Evolutionary conservation across 2,329 filamentous ascomycete genomes (phyloP).

Genomic region (Penicillium sp.): DNA sequence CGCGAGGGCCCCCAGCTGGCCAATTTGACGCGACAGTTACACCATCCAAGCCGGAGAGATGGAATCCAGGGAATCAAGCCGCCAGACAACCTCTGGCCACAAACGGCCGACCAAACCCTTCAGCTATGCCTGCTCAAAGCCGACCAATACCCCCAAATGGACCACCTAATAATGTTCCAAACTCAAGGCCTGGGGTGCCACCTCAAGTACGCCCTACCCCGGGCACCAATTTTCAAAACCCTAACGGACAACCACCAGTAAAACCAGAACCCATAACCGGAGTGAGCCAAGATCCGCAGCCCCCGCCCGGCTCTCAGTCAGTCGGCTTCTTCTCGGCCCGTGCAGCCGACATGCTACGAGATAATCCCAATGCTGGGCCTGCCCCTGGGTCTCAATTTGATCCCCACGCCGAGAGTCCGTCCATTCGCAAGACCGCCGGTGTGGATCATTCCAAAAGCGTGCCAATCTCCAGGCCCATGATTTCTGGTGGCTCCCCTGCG

Average conservation of each 20-base stretch:
- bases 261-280: constrained; percentile 30
- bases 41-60: constrained; percentile 45
- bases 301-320: constrained; percentile 31
- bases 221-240: constrained; percentile 10
- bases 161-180: constrained; percentile 25
- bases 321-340: constrained; percentile 72
- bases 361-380: constrained; percentile 51
- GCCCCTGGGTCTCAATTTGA: constrained; percentile 65
- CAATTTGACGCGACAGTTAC: constrained; percentile 35
- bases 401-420: constrained; percentile 76
- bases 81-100: constrained; percentile 29
- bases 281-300: constrained; percentile 29
- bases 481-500: constrained; percentile 35
- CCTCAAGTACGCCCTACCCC: constrained; percentile 21
- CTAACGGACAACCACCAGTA: constrained; percentile 24
- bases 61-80: constrained; percentile 25
- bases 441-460: constrained; percentile 80
- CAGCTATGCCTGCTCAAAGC: constrained; percentile 23
- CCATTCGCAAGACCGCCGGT: constrained; percentile 85
- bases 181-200: constrained; percentile 19
- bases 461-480: constrained; percentile 63
- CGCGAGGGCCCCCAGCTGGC: constrained; percentile 25
- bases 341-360: constrained; percentile 62
- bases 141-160: constrained; percentile 22
- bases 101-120: constrained; percentile 26